Base-by-base conservation (phyloP, 2,329 filamentous ascomycete genomes). In the Cladosporium sp. region DNA sequence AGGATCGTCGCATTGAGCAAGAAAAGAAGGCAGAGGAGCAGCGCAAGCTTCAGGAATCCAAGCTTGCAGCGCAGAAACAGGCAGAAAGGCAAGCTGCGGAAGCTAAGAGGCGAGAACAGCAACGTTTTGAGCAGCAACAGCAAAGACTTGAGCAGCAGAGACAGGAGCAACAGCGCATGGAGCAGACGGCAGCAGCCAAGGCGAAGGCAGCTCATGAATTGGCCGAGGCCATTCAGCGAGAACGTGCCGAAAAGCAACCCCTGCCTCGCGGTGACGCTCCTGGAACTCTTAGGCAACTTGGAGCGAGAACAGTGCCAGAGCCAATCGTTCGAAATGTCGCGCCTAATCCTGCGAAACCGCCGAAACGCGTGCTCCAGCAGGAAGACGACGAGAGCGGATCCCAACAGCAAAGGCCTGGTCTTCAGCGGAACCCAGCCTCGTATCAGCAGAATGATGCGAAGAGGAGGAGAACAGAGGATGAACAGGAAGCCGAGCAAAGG, bases 391-490 rank as follows among this genome's bases (percentile, higher is more conserved):
- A 84, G 15, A 79, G 83, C 32, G 79, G 82, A 13, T 79, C 83
- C 36, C 72, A 74, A 34, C 68, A 73, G 17, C 73, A 73, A 45
- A 70, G 77, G 15, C 77, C 80, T 39, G 78, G 82, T 39, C 74
- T 76, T 29, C 78, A 79, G 13, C 77, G 82, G n/a, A 75, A 80
- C 20, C 62, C 60, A 24, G 61, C 69, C 15, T 65, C 68, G 3
- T 72, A 66, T 8, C 84, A 87, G 58, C 82, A 87, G 62, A 72
- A 80, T 57, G 89, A 95, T 47, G 76, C 80, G 18, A 96, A 96
- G 74, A 82, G 90, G 51, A 81, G 89, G 58, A 86, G 85, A 64
- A 93, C 85, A 47, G 83, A 86, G 37, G 86, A 92, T 45, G 79
- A 82, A 50, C 68, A 73, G 34, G 83, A 88, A 56, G 71, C 77